Evolutionary conservation across 176 grass and related monocot species (phyloP), one percentile per base, ranked within the genome.

Genomic region (Panicum miliaceum): DNA sequence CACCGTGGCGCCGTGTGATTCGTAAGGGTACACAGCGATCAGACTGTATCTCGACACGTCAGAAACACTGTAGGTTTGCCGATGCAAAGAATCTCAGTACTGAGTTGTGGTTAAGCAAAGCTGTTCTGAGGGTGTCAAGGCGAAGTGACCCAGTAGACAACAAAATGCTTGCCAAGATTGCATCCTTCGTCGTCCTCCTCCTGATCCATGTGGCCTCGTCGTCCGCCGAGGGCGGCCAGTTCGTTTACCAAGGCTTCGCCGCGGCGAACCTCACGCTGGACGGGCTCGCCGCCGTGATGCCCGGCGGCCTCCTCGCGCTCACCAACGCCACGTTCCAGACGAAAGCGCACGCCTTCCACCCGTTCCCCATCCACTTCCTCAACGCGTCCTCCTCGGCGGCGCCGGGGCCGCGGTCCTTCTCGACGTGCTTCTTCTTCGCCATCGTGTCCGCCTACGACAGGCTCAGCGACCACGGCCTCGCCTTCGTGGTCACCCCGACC

Each of bases 261-360:
- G 2, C 75, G 41, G 57, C 84, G 20, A 64, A 72, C 41, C 29
- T 86, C 32, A 34, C 37, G 8, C 64, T 86, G 13, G 65, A 79
- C 32, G 84, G 84, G 29, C 20, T 61, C 7, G 84, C 84, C 54
- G 29, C 15, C 27, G 57, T 86, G 27, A 38, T 7, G 15, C 52
- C 76, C 12, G 54, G 11, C 32, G 84, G 84, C 15, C 75, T 86
- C 63, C 75, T 86, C 9, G 65, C 12, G 41, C 84, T 86, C 6
- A 86, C 84, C 63, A 86, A 86, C 64, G 19, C 26, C n/a, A 86
- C 75, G 27, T 4, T 20, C 26, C 51, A 79, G 66, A 3, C 22
- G 29, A 78, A 70, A 79, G 65, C 64, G 26, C 84, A 86, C 41
- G 84, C 74, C 10, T 79, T 86, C 84, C 65, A 71, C 80, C 80